Conservation (phyloP, 169 alveolate species). For the Theileria sp. region DNA sequence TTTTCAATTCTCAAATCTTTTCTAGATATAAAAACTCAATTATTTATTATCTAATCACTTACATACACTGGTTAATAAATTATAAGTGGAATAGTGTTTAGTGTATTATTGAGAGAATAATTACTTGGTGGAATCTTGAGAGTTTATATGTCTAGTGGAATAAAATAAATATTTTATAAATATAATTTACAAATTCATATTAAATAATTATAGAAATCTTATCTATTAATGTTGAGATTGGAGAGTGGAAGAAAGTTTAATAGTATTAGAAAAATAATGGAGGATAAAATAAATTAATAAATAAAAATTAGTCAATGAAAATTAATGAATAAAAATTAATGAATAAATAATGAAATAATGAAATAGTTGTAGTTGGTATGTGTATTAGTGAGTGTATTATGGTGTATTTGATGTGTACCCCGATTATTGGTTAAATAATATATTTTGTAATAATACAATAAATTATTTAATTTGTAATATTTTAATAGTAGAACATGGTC, state of each 20-base stretch:
- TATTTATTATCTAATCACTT: no score
- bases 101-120: no score
- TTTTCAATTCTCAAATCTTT: conserved; percentile 24
- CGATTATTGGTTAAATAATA: neutral
- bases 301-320: no score
- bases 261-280: no score
- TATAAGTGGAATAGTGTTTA: no score
- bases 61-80: no score
- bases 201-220: neutral
- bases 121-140: neutral
- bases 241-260: neutral
- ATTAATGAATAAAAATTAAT: neutral
- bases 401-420: conserved; percentile 7
- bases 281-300: no score
- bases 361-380: no score
- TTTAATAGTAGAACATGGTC: neutral
- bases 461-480: neutral
- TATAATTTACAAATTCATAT: neutral
- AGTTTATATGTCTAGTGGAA: neutral
- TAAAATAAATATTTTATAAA: no score
- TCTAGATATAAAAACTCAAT: no score
- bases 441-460: neutral
- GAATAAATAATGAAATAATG: neutral
- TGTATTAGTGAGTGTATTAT: neutral
- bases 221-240: neutral